Conservation (phyloP, 345 rosid genomes). For the Pugionium dolabratum region DNA sequence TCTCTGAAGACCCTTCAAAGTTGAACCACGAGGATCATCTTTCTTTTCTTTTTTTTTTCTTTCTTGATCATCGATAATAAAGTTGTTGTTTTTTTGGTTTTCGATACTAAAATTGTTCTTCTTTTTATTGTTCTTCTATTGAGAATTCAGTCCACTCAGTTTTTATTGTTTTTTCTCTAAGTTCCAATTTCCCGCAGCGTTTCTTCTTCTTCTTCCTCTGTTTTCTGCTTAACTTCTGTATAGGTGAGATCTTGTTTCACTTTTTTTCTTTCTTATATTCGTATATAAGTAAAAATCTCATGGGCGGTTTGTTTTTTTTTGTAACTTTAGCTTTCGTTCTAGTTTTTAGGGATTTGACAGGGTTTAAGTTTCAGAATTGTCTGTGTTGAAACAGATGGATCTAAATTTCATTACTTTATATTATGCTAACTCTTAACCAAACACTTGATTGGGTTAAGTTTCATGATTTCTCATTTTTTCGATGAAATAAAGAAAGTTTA, state of each 20-base stretch:
- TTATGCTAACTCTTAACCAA: neutral
- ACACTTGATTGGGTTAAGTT: neutral
- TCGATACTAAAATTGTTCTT: too few species aligned
- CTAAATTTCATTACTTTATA: neutral
- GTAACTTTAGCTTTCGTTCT: conserved; percentile 10
- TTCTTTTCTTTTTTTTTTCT: conserved; percentile 6
- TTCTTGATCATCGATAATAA: too few species aligned
- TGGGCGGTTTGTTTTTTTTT: too few species aligned
- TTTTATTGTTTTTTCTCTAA: neutral
- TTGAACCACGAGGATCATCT: conserved; percentile 16
- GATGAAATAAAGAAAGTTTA: neutral
- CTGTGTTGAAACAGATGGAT: conserved; percentile 5
- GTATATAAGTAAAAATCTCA: too few species aligned
- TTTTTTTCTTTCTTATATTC: neutral
- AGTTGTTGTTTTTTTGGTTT: too few species aligned
- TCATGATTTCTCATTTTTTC: conserved; percentile 21
- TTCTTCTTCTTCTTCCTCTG: conserved; percentile 1
- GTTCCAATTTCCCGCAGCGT: neutral
- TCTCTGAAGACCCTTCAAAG: neutral
- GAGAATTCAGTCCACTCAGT: too few species aligned
- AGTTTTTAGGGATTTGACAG: conserved; percentile 9
- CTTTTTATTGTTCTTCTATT: too few species aligned
- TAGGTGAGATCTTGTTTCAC: conserved; percentile 12
- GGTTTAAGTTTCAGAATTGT: conserved; percentile 13
- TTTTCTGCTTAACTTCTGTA: neutral